These are phyloP conservation scores for Ilyonectria destructans DNA, from an alignment of 2,329 filamentous ascomycete species.

Conservation along the genomic window DNA sequence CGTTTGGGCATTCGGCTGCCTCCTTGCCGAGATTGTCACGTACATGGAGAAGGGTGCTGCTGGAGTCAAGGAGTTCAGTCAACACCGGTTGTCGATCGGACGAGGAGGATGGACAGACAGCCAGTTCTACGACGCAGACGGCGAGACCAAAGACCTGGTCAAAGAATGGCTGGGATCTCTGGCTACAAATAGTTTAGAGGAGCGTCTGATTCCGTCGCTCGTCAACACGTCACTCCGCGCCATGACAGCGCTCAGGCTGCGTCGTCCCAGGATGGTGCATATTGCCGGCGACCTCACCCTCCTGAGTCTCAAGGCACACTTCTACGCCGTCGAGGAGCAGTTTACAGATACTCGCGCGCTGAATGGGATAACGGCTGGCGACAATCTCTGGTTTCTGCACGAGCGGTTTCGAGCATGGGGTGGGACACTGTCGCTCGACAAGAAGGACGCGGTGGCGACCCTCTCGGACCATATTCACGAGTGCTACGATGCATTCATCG, in stretches of 20 bases:
- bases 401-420: background rate
- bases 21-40: slow-evolving; percentile 1
- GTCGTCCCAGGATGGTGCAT: background rate
- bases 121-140: background rate
- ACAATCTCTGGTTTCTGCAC: background rate
- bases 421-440: background rate
- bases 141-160: background rate
- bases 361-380: background rate
- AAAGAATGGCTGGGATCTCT: background rate
- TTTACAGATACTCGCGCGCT: background rate
- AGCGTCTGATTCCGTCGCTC: background rate
- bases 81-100: background rate
- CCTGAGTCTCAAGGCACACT: background rate
- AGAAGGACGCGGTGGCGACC: background rate
- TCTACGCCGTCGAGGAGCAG: background rate
- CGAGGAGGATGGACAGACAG: background rate
- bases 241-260: background rate
- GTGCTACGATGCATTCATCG: background rate
- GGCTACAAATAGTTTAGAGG: background rate
- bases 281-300: background rate
- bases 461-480: background rate
- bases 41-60: background rate
- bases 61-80: background rate
- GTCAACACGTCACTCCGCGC: background rate
- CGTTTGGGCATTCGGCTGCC: slow-evolving; percentile 14